Evolutionary conservation across 345 rosid species (phyloP), one percentile per base, ranked within the genome.

Genomic region (Laguncularia racemosa): DNA sequence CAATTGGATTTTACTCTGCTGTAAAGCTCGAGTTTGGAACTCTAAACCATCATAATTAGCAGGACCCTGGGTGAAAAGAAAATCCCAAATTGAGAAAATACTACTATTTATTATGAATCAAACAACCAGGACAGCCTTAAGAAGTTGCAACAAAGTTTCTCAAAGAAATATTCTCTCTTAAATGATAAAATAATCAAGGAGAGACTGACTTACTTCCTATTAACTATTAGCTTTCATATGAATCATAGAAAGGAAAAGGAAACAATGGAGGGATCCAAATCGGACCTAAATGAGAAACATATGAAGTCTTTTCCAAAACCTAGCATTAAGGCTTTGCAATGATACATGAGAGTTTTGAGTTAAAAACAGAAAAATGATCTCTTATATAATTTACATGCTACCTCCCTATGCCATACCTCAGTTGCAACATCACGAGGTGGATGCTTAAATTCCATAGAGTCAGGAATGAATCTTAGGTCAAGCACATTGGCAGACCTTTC

Each of bases 401-500:
- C 11, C 49, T 7, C 44, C 49, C 14, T 47, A 60, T 23, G 28
- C 47, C 55, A 60, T 77, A 93, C 97, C 96, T 93, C 91, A 4
- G 78, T 79, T 17, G 95, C 86, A 73, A 76, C 76, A 71, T 93
- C 99, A 52, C 88, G 89, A 26, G 95, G 89, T n/a, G 84, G 77
- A 74, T 87, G 82, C 72, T 84, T 85, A 73, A 89, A 85, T 62
- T 89, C 97, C 89, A 85, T 80, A 21, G 91, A 73, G 59, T 93
- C 97, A 6, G 99, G 96, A 70, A 93, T 78, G 73, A 85, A 93
- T 73, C 97, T 85, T 58, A 93, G 71, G 66, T 93, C 99, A 23
- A 93, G 86, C 69, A 85, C 86, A 82, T 89, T 93, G 23, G 99
- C 76, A 18, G 99, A 86, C 67, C 89, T 80, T 75, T 84, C 99